phyloP scores from a whole-genome alignment of 1,284 basidiomycete genomes.

The Ganoderma boninense region DNA sequence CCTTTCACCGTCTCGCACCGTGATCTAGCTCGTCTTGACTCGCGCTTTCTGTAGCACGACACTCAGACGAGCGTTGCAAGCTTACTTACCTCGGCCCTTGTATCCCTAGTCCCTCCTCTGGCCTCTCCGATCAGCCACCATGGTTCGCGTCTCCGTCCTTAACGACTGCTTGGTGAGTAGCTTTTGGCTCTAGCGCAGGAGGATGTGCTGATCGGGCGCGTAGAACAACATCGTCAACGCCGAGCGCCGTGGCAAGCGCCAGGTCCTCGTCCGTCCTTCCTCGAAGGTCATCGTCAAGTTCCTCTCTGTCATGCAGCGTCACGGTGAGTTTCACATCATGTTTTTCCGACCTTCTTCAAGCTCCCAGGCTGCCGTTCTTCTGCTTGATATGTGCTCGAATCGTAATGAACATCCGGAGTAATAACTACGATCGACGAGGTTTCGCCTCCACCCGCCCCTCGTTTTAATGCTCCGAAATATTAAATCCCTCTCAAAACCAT shows the following conservation, averaged over 20 bases:
- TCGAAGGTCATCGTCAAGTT: conserved; percentile 98
- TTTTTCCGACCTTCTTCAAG: too few species aligned
- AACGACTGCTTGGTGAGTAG: conserved; percentile 81
- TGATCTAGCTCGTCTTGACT: conserved; percentile 71
- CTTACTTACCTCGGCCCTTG: conserved; percentile 43
- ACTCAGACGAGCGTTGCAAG: conserved; percentile 73
- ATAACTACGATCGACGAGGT: conserved; percentile 78
- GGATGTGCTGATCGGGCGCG: conserved; percentile 9
- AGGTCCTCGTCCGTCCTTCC: conserved; percentile 94
- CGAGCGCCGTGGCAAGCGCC: conserved; percentile 97
- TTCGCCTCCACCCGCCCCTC: conserved; percentile 61
- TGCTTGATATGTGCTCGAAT: background rate
- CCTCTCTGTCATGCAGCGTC: conserved; percentile 96
- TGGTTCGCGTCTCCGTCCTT: conserved; percentile 90
- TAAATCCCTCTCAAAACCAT: conserved; percentile 57
- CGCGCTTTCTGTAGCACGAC: conserved; percentile 82
- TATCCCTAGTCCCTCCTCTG: conserved; percentile 37
- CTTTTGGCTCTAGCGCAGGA: too few species aligned
- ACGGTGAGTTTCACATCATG: conserved; percentile 72
- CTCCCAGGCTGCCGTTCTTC: too few species aligned
- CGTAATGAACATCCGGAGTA: conserved; percentile 54
- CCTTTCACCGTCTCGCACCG: conserved; percentile 33
- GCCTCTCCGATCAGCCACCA: conserved; percentile 48
- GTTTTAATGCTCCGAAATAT: conserved; percentile 81
- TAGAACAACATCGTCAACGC: conserved; percentile 98